A percentile compares a stretch with the other conserved stretches of the same genome.
These are phyloP conservation scores for Phytopythium aichiense DNA, from an alignment of 352 stramenopile species.

Conservation along the genomic window DNA sequence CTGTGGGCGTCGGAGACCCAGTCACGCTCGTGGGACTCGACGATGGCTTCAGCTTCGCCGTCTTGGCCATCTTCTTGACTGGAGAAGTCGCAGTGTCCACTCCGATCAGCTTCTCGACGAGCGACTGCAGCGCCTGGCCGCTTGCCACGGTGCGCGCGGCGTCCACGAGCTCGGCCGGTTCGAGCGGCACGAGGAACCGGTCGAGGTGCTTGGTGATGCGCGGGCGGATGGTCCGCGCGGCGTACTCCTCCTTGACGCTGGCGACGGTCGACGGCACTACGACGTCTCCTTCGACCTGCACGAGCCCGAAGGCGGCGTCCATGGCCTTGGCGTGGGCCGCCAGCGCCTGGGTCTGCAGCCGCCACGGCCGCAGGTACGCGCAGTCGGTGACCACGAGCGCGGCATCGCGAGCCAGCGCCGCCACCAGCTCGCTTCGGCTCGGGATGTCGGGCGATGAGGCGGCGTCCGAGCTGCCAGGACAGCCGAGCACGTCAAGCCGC, in stretches of 20 bases:
- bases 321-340: slow-evolving; percentile 18
- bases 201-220: slow-evolving; percentile 94
- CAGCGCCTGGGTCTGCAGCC: slow-evolving; percentile 35
- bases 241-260: slow-evolving; percentile 94
- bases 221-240: slow-evolving; percentile 96
- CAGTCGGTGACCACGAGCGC: slow-evolving; percentile 75
- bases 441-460: slow-evolving; percentile 1
- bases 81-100: neutral
- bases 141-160: slow-evolving; percentile 19
- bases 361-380: slow-evolving; percentile 63
- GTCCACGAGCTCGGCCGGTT: slow-evolving; percentile 27
- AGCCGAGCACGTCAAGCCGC: slow-evolving; percentile 62
- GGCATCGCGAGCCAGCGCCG: slow-evolving; percentile 38
- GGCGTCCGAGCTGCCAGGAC: slow-evolving; percentile 18
- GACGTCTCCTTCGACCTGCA: slow-evolving; percentile 97
- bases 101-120: slow-evolving; percentile 10
- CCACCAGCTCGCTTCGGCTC: slow-evolving; percentile 37
- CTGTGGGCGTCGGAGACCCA: neutral
- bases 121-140: slow-evolving; percentile 8
- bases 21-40: neutral
- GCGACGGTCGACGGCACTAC: slow-evolving; percentile 94
- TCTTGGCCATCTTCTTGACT: neutral
- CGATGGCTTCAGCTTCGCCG: neutral
- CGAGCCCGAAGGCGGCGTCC: slow-evolving; percentile 48
- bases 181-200: slow-evolving; percentile 75